Evolutionary conservation across 257 asterid genomes (phyloP).

Genomic region (Nicotiana obtusifolia): DNA sequence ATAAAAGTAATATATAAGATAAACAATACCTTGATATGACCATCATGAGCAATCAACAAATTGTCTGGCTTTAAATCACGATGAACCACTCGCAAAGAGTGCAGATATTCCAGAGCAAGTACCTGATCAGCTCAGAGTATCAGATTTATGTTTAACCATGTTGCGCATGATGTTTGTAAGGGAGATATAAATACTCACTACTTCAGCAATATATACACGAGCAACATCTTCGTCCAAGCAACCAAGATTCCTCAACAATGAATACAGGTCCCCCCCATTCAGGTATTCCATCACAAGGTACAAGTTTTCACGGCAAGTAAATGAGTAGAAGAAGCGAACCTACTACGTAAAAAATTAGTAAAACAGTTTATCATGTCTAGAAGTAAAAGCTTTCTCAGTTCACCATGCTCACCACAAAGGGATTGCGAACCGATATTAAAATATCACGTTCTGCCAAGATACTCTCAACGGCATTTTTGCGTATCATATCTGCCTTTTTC

Average conservation of each 20-base stretch:
- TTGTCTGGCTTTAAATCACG: conserved; percentile 99
- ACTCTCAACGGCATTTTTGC: conserved; percentile 99
- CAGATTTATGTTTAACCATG: conserved; percentile 4
- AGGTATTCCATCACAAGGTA: conserved; percentile 99
- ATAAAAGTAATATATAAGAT: background rate
- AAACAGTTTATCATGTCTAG: conserved; percentile 20
- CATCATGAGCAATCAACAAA: conserved; percentile 97
- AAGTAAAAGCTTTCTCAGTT: conserved; percentile 16
- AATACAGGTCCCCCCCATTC: conserved; percentile 98
- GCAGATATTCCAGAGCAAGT: conserved; percentile 97
- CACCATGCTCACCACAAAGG: conserved; percentile 89
- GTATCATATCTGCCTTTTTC: conserved; percentile 96
- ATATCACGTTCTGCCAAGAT: conserved; percentile 98
- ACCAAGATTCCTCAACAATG: conserved; percentile 90
- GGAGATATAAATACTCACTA: conserved; percentile 49
- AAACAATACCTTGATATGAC: conserved; percentile 80
- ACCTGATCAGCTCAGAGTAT: conserved; percentile 48
- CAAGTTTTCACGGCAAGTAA: conserved; percentile 97
- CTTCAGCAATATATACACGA: conserved; percentile 97
- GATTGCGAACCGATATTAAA: conserved; percentile 95
- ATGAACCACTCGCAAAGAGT: conserved; percentile 91
- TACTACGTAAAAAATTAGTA: conserved; percentile 23
- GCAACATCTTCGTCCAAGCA: conserved; percentile 98
- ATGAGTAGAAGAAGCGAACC: conserved; percentile 98
- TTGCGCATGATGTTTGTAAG: background rate